These are phyloP conservation scores for Aspergillus sp. DNA, from an alignment of 2,329 filamentous ascomycete genomes.

Conservation along the genomic window DNA sequence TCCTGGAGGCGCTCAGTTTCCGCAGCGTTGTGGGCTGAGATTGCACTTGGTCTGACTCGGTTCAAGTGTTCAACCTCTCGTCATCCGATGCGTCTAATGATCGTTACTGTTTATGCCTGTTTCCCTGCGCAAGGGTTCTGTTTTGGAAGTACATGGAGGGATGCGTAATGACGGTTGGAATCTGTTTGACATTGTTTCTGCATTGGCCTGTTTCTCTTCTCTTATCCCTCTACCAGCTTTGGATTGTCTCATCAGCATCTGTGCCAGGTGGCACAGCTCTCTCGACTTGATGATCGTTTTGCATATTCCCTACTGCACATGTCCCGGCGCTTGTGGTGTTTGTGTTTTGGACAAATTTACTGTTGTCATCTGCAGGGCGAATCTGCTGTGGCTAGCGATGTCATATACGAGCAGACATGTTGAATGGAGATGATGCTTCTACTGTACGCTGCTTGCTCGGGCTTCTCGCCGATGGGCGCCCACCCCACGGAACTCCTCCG, in stretches of 20 bases:
- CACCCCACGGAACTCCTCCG: slow-evolving; percentile 8
- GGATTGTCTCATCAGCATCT: slow-evolving; percentile 9
- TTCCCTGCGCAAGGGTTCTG: neutral
- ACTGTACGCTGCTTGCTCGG: slow-evolving; percentile 5
- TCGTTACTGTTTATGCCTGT: neutral
- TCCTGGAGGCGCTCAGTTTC: slow-evolving; percentile 87
- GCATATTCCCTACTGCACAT: slow-evolving; percentile 21
- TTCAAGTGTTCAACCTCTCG: too few species aligned
- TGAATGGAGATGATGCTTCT: neutral
- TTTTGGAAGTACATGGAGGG: neutral
- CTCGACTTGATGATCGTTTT: slow-evolving; percentile 15
- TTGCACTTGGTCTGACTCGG: neutral
- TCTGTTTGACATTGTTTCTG: too few species aligned
- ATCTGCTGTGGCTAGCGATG: neutral
- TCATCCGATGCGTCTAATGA: too few species aligned
- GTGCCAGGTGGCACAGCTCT: slow-evolving; percentile 3
- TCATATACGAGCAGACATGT: neutral
- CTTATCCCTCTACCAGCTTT: too few species aligned
- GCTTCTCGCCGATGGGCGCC: slow-evolving; percentile 17
- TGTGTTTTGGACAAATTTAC: slow-evolving; percentile 3
- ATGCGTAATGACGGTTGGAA: too few species aligned
- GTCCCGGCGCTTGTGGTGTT: slow-evolving; percentile 24
- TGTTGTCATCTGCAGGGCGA: neutral
- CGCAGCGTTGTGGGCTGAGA: slow-evolving; percentile 70
- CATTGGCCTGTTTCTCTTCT: neutral